These are phyloP conservation scores for Neospermospora avenae DNA, from an alignment of 2,329 filamentous ascomycete genomes.

Conservation along the genomic window DNA sequence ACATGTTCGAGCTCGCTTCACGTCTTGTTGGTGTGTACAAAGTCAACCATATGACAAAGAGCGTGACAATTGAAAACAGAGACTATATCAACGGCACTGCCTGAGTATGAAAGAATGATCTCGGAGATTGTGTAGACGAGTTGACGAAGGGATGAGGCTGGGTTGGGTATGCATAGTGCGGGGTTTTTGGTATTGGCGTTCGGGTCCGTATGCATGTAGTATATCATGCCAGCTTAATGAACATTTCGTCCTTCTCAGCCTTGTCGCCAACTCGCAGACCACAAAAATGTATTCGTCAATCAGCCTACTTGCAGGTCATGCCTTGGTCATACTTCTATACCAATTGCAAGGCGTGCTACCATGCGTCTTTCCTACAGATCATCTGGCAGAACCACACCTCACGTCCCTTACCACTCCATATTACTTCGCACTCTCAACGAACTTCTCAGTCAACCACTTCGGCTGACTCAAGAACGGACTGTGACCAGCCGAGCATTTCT, in stretches of 20 bases:
- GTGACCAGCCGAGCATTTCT: conserved; percentile 21
- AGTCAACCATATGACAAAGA: conserved; percentile 98
- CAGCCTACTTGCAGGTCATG: neutral
- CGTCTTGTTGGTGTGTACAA: conserved; percentile 97
- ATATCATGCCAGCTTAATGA: conserved; percentile 23
- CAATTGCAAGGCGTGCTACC: neutral
- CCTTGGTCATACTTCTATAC: neutral
- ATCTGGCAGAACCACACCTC: neutral
- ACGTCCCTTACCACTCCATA: neutral
- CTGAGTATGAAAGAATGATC: neutral
- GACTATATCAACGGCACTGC: conserved; percentile 56
- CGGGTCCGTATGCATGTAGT: conserved; percentile 16
- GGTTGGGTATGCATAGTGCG: conserved; percentile 2
- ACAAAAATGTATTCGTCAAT: neutral
- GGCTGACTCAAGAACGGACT: conserved; percentile 28
- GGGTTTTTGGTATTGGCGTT: conserved; percentile 12
- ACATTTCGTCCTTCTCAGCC: neutral
- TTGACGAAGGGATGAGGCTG: conserved; percentile 10
- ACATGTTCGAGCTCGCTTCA: conserved; percentile 99
- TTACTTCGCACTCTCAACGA: conserved; percentile 17
- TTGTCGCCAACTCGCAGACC: no score
- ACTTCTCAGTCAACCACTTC: conserved; percentile 18
- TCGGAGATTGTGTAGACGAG: conserved; percentile 3
- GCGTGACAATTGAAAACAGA: conserved; percentile 81
- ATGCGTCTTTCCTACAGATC: neutral